Conservation (phyloP, 2,329 filamentous ascomycete species). For the Aspergillus sp. region DNA sequence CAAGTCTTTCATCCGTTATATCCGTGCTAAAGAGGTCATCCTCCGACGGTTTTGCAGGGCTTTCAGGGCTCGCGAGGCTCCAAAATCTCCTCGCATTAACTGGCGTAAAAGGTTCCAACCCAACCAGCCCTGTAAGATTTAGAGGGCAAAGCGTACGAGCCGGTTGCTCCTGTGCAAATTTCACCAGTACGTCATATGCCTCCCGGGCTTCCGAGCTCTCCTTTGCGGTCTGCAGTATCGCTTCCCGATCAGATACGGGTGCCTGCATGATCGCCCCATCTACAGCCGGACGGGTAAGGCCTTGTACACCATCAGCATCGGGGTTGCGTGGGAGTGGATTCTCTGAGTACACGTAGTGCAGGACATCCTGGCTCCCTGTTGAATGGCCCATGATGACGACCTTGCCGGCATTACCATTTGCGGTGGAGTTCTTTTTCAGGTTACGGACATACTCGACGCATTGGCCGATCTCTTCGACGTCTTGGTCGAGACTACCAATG, state of each 20-base stretch:
- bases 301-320: slow-evolving; percentile 26
- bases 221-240: slow-evolving; percentile 41
- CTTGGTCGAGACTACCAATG: slow-evolving; percentile 51
- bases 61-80: slow-evolving; percentile 53
- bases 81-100: slow-evolving; percentile 60
- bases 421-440: slow-evolving; percentile 25
- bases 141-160: slow-evolving; percentile 32
- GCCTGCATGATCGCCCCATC: slow-evolving; percentile 80
- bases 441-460: slow-evolving; percentile 53
- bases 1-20: slow-evolving; percentile 59
- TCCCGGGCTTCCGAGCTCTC: slow-evolving; percentile 21
- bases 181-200: slow-evolving; percentile 35
- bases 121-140: slow-evolving; percentile 32
- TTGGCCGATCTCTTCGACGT: slow-evolving; percentile 54
- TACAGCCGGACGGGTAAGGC: slow-evolving; percentile 52
- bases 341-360: slow-evolving; percentile 59
- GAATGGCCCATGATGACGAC: slow-evolving; percentile 70
- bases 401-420: slow-evolving; percentile 41
- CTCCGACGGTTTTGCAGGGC: slow-evolving; percentile 60
- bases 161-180: slow-evolving; percentile 30
- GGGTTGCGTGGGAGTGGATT: slow-evolving; percentile 38
- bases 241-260: slow-evolving; percentile 75
- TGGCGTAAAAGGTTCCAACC: slow-evolving; percentile 38
- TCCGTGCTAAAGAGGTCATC: slow-evolving; percentile 91
- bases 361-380: slow-evolving; percentile 67